Percentiles rank a stretch among this genome's conserved stretches.
phyloP scores from a whole-genome alignment of 2,329 filamentous ascomycete genomes.

The Sporothrix inflata region DNA sequence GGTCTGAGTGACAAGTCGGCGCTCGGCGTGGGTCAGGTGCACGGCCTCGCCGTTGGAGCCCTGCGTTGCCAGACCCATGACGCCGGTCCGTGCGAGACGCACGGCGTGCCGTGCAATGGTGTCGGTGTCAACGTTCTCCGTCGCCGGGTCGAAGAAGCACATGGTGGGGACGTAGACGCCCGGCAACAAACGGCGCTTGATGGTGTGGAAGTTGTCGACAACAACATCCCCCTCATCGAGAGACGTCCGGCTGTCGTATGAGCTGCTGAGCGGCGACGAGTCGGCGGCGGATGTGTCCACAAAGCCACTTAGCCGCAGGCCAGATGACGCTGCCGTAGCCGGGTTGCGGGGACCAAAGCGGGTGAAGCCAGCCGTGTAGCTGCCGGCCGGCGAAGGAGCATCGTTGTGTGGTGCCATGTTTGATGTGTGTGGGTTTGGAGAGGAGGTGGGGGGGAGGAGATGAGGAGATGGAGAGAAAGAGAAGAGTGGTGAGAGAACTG shows the following conservation, averaged over 20 bases:
- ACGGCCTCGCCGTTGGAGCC: constrained; percentile 85
- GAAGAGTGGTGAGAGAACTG: neutral
- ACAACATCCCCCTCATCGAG: constrained; percentile 35
- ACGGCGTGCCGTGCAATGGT: constrained; percentile 65
- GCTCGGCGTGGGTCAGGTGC: constrained; percentile 72
- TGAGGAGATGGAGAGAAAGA: neutral
- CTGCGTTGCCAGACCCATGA: constrained; percentile 75
- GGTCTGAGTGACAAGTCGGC: constrained; percentile 67
- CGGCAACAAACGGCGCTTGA: constrained; percentile 45
- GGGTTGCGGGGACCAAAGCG: constrained; percentile 40
- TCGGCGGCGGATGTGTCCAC: constrained; percentile 37
- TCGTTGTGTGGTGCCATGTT: constrained; percentile 54
- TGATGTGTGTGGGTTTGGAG: neutral
- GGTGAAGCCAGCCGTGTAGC: constrained; percentile 50
- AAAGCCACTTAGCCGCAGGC: constrained; percentile 39
- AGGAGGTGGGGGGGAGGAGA: neutral
- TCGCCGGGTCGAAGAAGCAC: constrained; percentile 69
- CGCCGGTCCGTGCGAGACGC: constrained; percentile 72
- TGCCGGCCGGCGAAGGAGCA: constrained; percentile 50
- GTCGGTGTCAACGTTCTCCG: constrained; percentile 67
- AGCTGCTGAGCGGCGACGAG: constrained; percentile 47
- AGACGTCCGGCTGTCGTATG: constrained; percentile 46
- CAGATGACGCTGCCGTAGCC: constrained; percentile 38
- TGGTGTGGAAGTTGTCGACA: constrained; percentile 26
- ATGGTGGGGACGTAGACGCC: constrained; percentile 75